Percentiles rank a stretch among this genome's conserved stretches.
Conservation (phyloP, 176 grass and related monocot species). For the Raddia distichophylla region DNA sequence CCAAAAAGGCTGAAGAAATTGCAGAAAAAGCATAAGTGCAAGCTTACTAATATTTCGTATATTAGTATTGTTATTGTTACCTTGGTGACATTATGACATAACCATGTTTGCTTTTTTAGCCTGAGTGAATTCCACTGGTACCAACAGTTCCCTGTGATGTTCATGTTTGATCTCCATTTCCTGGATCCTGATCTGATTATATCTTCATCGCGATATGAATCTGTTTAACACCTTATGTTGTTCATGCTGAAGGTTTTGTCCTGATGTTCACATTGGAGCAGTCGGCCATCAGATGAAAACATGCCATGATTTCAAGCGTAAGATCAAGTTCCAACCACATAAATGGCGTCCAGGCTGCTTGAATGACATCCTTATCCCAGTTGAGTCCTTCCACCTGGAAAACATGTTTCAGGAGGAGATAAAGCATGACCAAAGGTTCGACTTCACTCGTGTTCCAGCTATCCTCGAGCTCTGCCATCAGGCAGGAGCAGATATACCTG, state of each 20-base stretch:
- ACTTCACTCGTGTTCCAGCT: slow-evolving; percentile 70
- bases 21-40: not conserved
- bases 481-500: slow-evolving; percentile 65
- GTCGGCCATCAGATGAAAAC: slow-evolving; percentile 70
- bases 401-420: slow-evolving; percentile 74
- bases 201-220: slow-evolving; percentile 1
- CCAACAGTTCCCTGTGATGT: not conserved
- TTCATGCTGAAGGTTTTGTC: slow-evolving; percentile 72
- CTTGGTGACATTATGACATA: slow-evolving; percentile 5
- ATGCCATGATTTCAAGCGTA: slow-evolving; percentile 72
- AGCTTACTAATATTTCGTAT: not conserved
- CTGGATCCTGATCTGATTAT: not conserved
- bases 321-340: slow-evolving; percentile 58
- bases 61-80: not conserved
- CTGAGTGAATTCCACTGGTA: not conserved
- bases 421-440: slow-evolving; percentile 83
- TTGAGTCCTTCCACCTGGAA: slow-evolving; percentile 66
- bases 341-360: slow-evolving; percentile 60
- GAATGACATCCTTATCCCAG: slow-evolving; percentile 70
- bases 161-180: slow-evolving; percentile 29
- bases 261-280: slow-evolving; percentile 69
- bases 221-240: slow-evolving; percentile 26
- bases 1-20: slow-evolving; percentile 21
- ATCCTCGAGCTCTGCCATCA: slow-evolving; percentile 86
- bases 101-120: slow-evolving; percentile 20